Evolutionary conservation across 2,329 filamentous ascomycete species (phyloP).

Genomic region (Trichoderma brevicompactum): DNA sequence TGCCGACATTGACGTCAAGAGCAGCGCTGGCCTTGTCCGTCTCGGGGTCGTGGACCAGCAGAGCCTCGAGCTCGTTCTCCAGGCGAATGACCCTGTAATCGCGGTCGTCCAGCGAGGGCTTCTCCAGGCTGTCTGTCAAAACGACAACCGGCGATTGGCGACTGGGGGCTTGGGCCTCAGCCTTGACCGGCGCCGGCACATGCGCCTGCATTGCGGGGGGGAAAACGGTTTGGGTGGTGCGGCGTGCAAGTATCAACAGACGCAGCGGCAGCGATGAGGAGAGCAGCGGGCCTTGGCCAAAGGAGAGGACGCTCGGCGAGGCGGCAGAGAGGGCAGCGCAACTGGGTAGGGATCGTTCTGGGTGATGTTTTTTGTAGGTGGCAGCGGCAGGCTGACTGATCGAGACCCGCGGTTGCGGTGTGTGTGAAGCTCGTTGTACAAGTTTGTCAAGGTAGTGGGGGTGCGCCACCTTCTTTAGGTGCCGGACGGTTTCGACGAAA

Average conservation of each 20-base stretch:
- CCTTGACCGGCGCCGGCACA: slow-evolving; percentile 25
- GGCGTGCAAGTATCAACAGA: slow-evolving; percentile 4
- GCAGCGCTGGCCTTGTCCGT: slow-evolving; percentile 97
- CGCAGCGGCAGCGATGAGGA: neutral
- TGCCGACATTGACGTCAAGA: slow-evolving; percentile 93
- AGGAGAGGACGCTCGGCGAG: slow-evolving; percentile 23
- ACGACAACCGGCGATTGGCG: slow-evolving; percentile 42
- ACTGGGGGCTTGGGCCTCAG: slow-evolving; percentile 31
- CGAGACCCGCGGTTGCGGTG: slow-evolving; percentile 26
- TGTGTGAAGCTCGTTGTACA: slow-evolving; percentile 17
- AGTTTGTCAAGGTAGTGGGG: slow-evolving; percentile 9
- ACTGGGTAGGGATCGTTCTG: neutral
- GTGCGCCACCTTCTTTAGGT: slow-evolving; percentile 26
- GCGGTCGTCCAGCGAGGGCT: slow-evolving; percentile 82
- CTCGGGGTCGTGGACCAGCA: slow-evolving; percentile 90
- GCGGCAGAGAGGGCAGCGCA: neutral
- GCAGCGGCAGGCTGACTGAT: slow-evolving; percentile 24
- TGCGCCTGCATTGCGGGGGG: slow-evolving; percentile 27
- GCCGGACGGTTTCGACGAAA: slow-evolving; percentile 9
- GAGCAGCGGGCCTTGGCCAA: neutral
- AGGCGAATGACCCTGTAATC: slow-evolving; percentile 86
- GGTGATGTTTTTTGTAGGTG: slow-evolving; percentile 20
- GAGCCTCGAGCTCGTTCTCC: slow-evolving; percentile 83
- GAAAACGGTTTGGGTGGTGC: neutral
- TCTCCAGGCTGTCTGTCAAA: slow-evolving; percentile 75